These are phyloP conservation scores for Pichia sporocuriosa DNA, from an alignment of 805 yeast species.

Conservation along the genomic window DNA sequence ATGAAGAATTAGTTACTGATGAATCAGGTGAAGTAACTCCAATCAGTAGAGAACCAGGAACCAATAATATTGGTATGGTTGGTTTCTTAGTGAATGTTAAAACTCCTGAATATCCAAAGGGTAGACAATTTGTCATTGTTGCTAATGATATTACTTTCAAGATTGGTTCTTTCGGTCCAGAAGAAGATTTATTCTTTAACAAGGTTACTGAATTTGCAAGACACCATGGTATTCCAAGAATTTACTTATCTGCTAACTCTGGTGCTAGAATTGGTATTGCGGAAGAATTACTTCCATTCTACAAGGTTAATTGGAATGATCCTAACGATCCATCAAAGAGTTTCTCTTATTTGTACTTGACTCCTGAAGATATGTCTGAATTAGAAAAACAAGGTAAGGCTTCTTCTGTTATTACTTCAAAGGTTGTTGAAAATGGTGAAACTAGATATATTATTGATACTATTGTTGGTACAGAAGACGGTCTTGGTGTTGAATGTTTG, in stretches of 20 bases:
- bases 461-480: conserved; percentile 90
- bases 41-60: conserved; percentile 92
- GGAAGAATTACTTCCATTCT: conserved; percentile 85
- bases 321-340: conserved; percentile 73
- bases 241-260: conserved; percentile 94
- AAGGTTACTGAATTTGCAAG: conserved; percentile 90
- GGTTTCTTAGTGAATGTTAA: conserved; percentile 87
- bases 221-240: conserved; percentile 86
- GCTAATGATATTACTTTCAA: conserved; percentile 97
- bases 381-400: conserved; percentile 55
- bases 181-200: conserved; percentile 87
- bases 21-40: conserved; percentile 80
- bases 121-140: conserved; percentile 86
- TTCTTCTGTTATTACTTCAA: conserved; percentile 64
- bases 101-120: conserved; percentile 96
- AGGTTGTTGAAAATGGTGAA: conserved; percentile 77
- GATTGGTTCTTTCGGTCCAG: conserved; percentile 98
- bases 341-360: conserved; percentile 79
- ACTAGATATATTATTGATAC: conserved; percentile 75
- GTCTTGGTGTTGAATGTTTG: conserved; percentile 97
- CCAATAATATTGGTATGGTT: conserved; percentile 94
- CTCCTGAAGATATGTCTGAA: conserved; percentile 53
- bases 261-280: conserved; percentile 99
- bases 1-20: conserved; percentile 76
- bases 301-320: conserved; percentile 90